A percentile compares a stretch with the other conserved stretches of the same genome.
These are phyloP conservation scores for Aspergillus nanangensis DNA, from an alignment of 495 filamentous ascomycete species.

Conservation along the genomic window DNA sequence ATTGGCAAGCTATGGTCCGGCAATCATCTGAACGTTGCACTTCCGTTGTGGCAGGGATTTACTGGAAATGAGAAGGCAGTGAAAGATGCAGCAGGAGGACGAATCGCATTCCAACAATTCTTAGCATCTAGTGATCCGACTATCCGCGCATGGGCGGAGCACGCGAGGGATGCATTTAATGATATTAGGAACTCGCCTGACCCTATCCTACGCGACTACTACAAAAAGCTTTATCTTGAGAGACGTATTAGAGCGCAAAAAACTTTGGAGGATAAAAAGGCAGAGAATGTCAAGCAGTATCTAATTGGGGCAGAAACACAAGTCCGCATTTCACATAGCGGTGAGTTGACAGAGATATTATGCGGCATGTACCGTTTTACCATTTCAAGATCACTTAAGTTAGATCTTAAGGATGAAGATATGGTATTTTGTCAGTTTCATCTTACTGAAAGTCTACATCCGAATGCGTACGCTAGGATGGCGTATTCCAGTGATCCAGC, in stretches of 20 bases:
- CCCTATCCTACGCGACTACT: neutral
- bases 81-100: neutral
- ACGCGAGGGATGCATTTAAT: neutral
- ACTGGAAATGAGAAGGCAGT: neutral
- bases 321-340: neutral
- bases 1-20: slow-evolving; percentile 4
- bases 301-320: neutral
- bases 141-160: neutral
- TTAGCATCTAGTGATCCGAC: neutral
- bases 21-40: slow-evolving; percentile 11
- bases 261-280: neutral
- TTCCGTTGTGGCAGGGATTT: slow-evolving; percentile 12
- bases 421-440: neutral
- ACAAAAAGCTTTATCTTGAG: neutral
- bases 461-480: neutral
- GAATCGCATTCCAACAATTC: neutral
- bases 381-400: slow-evolving; percentile 1
- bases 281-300: neutral
- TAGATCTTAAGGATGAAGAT: slow-evolving; percentile 2
- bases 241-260: neutral
- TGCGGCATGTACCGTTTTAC: slow-evolving; percentile 3
- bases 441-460: neutral
- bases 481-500: slow-evolving; percentile 5
- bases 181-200: slow-evolving; percentile 2
- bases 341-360: neutral